Base-by-base conservation (phyloP, 306 rosid genomes). In the Canavalia ensiformis region DNA sequence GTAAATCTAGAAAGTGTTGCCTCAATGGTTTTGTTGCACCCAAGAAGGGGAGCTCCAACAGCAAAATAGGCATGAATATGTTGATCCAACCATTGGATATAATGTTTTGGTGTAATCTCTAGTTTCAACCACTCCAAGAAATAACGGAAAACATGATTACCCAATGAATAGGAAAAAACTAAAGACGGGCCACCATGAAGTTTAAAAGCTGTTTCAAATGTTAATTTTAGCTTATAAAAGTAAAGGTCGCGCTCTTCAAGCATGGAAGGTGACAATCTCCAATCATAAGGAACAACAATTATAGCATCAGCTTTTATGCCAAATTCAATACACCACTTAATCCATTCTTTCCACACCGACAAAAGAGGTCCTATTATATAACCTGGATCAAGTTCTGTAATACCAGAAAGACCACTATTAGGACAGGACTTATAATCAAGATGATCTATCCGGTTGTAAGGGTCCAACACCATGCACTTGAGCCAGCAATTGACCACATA, bases 181-280 rank as follows among this genome's bases (percentile, higher is more conserved):
- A 95, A 30, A 44, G 99, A 95, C 79, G 98, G 99, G 52, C 99
- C 99, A 74, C 99, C 99, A 62, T 97, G 97, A 77, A 90, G 97
- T 82, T 95, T 93, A 50, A 76, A 78, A 44, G 99, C 96, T 2
- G 98, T 93, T 89, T 95, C 99, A 86, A 95, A 90, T 60, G 98
- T 95, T 86, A 95, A 79, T 81, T 91, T 95, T 54, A 95, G 92
- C 92, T 90, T 95, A 86, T 95, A 98, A 74, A 95, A 95, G 87
- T 95, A 95, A 71, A 95, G 94, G 84, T 95, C 99, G n/a, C 99
- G 92, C 87, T 95, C 96, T 91, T 95, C 99, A 2, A 95, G 98
- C 91, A 67, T 88, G 51, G 94, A 85, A 6, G 99, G 99, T 1
- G 99, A 83, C 83, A 95, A 77, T 85, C 99, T 95, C 99, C 98